Base-by-base conservation (phyloP, 140 eudicot species). In the Erigeron philadelphicus region DNA sequence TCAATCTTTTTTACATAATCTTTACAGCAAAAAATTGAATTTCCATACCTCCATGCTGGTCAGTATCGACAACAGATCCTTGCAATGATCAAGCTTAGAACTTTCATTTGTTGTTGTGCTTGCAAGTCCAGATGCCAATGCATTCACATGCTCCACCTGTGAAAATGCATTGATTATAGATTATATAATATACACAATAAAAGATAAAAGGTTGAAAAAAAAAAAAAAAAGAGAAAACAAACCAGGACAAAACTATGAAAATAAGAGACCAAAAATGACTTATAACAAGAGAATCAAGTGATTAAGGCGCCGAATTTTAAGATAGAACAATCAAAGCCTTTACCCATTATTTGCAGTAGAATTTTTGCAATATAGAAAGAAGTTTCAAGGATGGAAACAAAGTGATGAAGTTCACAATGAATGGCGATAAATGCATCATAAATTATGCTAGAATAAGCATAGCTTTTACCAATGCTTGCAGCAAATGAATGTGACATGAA, bases 101-200 rank as follows among this genome's bases (percentile, higher is more conserved):
- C 80, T 80, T 76, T 87, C 97, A 10, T 75, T 62, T 68, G 83
- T 48, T 16, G 81, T 70, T 45, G 84, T 38, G 61, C 74, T 83
- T 17, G 89, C 86, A 66, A 90, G 89, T 77, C 84, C 95, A 64
- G 86, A 76, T 66, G 81, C 87, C 78, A 87, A 70, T 17, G 73
- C 66, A 58, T 77, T 82, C 75, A 79, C 81, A 67, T 83, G 78
- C 76, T 90, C 95, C 40, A 84, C 92, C 97, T 90, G 80, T 64
- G 48, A 6, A 25, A 35, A 35, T 5, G 12, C 25, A 19, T 41
- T 7, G 10, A 8, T 58, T 60, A 40, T 1, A 8, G 13, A 50
- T 23, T 60, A 9, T 45, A 45, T 45, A 6, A 58, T 58, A 58
- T 31, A 31, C 38, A 52, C 57, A 52, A 17, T 5, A 7, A 18